Base-by-base conservation (phyloP, 1,284 basidiomycete genomes). In the Tremellales sp. region DNA sequence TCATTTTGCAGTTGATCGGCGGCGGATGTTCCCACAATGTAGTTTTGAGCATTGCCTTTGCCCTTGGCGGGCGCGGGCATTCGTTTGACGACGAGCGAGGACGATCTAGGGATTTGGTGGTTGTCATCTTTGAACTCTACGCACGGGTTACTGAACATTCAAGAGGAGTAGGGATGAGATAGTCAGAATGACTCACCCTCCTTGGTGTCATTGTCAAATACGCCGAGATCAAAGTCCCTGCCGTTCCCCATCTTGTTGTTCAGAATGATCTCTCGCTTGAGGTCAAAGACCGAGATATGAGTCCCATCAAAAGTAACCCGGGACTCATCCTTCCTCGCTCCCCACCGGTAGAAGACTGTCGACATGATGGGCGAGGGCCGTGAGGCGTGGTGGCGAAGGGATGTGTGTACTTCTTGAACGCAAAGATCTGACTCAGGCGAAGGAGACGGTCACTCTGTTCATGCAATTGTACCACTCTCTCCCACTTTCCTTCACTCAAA, bases 311-410 rank as follows among this genome's bases (percentile, higher is more conserved):
- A 97, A 51, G 89, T 87, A 74, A 97, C 85, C 70, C 91, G 82
- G 55, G 90, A 92, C 76, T 97, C 92, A 76, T 91, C 86, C 78
- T 82, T 88, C 72, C 91, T 87, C 57, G 92, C 93, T 73, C 85
- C 89, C 85, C 97, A 98, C 76, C 88, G 89, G 83, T 97, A 98
- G 79, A 96, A 97, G 67, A 98, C 91, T 73, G 86, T 90, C 65
- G 89, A 92, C 90, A 93, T 94, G 59, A 41, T 65, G 54, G 42
- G 24, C 13, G 49, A 26, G n/a, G n/a, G n/a, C n/a, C n/a, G 24
- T 41, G 10, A 23, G 24, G 21, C 13, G 2, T 41, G 24, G 17
- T 41, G 23, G 8, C n/a, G n/a, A n/a, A n/a, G n/a, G n/a, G n/a
- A n/a, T n/a, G n/a, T n/a, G n/a, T n/a, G n/a, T n/a, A n/a, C n/a